Evolutionary conservation across 106 monocot genomes (phyloP), one percentile per base, ranked within the genome.

Genomic region (Dactylorhiza incarnata): DNA sequence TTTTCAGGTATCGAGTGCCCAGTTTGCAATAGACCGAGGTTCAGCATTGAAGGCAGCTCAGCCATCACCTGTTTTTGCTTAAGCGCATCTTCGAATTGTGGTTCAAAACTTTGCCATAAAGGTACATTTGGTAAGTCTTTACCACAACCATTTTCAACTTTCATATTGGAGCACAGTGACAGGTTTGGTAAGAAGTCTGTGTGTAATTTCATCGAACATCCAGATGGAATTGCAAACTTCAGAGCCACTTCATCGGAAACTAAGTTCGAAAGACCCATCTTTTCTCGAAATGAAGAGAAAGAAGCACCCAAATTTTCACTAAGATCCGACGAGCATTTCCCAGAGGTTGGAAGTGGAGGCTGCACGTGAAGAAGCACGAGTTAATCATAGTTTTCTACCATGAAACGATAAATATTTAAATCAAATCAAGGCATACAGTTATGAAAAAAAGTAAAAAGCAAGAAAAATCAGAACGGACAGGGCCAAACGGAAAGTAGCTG

Each of bases 221-320:
- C 79, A 50, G 80, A 68, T 77, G 85, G 82, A 72, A 86, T 49
- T 68, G 86, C 26, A 65, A 86, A 86, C 47, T 81, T 84, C 0
- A 77, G 76, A 1, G 55, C 25, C 65, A 77, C 77, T 43, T 83
- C 88, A 52, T 87, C 82, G 72, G 77, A 48, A 78, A 43, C 29
- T 26, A 96, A 81, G 25, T 76, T 77, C 16, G 90, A 89, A 77
- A 96, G 85, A 20, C 79, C 78, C 43, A 91, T 22, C 58, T 84
- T 91, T 75, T 86, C 93, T 74, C 86, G 83, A 74, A 87, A 93
- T 45, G 97, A 76, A 13, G 84, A 50, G 52, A 87, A 73, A 45
- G 84, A 89, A 75, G 86, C 68, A 79, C 63, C 75, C 49, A 80
- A 76, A 78, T 65, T 69, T 74, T 76, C 80, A 22, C 82, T 46